Conservation (phyloP, 805 yeast species). For the Alloascoidea africana region DNA sequence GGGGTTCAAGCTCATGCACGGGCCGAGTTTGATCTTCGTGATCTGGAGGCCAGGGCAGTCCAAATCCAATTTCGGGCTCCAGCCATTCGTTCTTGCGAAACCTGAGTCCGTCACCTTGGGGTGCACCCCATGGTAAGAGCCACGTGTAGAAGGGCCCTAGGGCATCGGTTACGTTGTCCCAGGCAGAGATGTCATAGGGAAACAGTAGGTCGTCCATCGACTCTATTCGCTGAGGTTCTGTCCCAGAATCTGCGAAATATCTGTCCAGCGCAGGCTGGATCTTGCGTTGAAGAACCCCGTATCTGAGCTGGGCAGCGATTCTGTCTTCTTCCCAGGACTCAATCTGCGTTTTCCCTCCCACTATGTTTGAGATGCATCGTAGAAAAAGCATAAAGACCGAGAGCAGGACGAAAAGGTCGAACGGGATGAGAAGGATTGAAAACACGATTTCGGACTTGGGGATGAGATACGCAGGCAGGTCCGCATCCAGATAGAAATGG, state of each 20-base stretch:
- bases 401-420: conserved; percentile 42
- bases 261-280: neutral
- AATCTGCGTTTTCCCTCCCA: conserved; percentile 71
- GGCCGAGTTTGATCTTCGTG: conserved; percentile 33
- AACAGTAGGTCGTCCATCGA: conserved; percentile 25
- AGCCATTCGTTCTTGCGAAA: conserved; percentile 41
- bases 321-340: conserved; percentile 90
- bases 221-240: neutral
- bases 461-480: conserved; percentile 41
- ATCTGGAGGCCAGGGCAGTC: conserved; percentile 91
- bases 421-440: conserved; percentile 36
- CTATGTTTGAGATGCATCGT: conserved; percentile 40
- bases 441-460: conserved; percentile 36
- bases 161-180: conserved; percentile 32
- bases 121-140: conserved; percentile 58
- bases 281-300: conserved; percentile 7
- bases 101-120: conserved; percentile 42
- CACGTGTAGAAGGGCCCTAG: conserved; percentile 55
- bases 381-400: conserved; percentile 43
- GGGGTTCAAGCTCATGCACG: conserved; percentile 8
- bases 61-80: conserved; percentile 26
- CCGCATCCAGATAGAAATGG: conserved; percentile 25
- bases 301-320: conserved; percentile 44
- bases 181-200: conserved; percentile 67
- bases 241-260: neutral